Conservation (phyloP, 495 filamentous ascomycete genomes). For the Aspergillus sclerotiicarbonarius region DNA sequence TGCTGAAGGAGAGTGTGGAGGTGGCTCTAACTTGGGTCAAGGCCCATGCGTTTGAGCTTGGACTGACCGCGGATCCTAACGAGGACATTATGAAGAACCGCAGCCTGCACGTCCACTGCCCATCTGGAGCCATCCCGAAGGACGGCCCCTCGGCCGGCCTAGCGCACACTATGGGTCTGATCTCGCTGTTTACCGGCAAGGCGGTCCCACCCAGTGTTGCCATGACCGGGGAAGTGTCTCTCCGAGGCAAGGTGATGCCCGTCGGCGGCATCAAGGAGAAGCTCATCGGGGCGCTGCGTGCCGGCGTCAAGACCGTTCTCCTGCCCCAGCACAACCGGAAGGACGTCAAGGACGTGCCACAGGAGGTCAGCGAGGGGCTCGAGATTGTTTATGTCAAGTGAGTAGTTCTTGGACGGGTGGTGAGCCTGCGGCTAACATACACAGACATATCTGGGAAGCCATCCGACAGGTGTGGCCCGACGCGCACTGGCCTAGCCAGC, state of each 20-base stretch:
- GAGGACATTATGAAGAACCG: constrained; percentile 97
- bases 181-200: constrained; percentile 86
- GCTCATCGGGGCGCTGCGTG: constrained; percentile 87
- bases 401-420: constrained; percentile 25
- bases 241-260: constrained; percentile 82
- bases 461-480: constrained; percentile 83
- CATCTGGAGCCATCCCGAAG: constrained; percentile 92
- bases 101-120: constrained; percentile 95
- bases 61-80: constrained; percentile 71
- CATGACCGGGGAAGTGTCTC: constrained; percentile 94
- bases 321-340: constrained; percentile 87
- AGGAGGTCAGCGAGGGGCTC: constrained; percentile 84
- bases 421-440: constrained; percentile 18
- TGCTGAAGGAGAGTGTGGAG: constrained; percentile 95
- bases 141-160: constrained; percentile 87
- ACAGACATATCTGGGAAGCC: constrained; percentile 85
- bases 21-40: constrained; percentile 97
- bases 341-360: constrained; percentile 87
- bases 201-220: constrained; percentile 88
- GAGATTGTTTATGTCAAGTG: constrained; percentile 88
- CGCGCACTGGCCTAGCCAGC: constrained; percentile 71
- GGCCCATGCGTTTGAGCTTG: constrained; percentile 89
- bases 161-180: constrained; percentile 88
- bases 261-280: constrained; percentile 99
- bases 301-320: constrained; percentile 92